Conservation (phyloP, 2,329 filamentous ascomycete genomes). For the Graphilbum ipis-grandicollis region DNA sequence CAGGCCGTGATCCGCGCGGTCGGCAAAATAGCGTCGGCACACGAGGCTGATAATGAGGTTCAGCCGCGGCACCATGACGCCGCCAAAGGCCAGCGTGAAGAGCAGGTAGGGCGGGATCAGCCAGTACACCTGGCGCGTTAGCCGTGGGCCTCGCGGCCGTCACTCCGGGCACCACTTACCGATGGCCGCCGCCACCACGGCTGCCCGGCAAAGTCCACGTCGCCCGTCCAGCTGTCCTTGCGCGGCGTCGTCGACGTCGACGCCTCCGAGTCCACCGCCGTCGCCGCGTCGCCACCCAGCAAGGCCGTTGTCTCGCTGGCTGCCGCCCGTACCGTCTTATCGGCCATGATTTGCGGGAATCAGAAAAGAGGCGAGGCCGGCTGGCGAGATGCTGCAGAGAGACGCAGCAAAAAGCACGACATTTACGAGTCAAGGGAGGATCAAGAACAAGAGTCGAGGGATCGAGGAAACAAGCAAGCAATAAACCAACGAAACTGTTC, state of each 20-base stretch:
- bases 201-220: constrained; percentile 39
- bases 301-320: no score
- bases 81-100: constrained; percentile 75
- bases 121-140: constrained; percentile 78
- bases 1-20: constrained; percentile 35
- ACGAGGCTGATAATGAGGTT: constrained; percentile 75
- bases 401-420: no score
- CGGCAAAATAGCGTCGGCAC: constrained; percentile 66
- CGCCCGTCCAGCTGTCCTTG: constrained; percentile 25
- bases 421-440: no score
- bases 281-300: no score
- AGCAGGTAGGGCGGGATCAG: constrained; percentile 64
- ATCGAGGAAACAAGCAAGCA: no score
- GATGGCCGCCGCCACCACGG: constrained; percentile 48
- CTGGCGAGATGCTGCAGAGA: no score
- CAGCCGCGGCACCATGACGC: constrained; percentile 68
- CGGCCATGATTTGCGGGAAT: no score
- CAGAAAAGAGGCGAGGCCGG: no score
- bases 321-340: no score
- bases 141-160: no score
- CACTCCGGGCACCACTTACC: constrained; percentile 25
- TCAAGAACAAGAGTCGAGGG: no score
- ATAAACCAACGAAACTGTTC: no score
- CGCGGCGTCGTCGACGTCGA: constrained; percentile 1
- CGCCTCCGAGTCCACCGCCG: neutral